Evolutionary conservation across 1,139 yeast genomes (phyloP).

Genomic region (Suhomyces choctaworum): DNA sequence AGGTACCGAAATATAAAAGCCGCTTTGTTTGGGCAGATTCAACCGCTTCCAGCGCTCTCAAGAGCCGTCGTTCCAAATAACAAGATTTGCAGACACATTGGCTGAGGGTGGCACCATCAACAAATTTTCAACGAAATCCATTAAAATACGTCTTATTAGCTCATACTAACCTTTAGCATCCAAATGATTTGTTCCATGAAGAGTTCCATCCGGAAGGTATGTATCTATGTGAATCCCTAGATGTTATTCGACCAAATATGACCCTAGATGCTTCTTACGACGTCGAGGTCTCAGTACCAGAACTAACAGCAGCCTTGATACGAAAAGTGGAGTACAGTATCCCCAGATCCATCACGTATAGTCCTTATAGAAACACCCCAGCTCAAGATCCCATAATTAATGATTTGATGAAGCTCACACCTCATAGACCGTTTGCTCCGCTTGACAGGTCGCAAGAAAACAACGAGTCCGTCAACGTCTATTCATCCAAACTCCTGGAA

Average conservation of each 20-base stretch:
- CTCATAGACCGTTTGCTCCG: conserved; percentile 22
- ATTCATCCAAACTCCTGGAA: conserved; percentile 32
- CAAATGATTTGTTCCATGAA: conserved; percentile 6
- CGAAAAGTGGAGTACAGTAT: conserved; percentile 15
- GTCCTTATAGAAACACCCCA: conserved; percentile 8
- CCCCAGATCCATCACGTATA: conserved; percentile 16
- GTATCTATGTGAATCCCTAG: too few relatives aligned
- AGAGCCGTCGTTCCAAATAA: too few relatives aligned
- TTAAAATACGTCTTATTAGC: too few relatives aligned
- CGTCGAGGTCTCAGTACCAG: too few relatives aligned
- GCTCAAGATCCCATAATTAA: conserved; percentile 32
- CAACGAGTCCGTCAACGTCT: conserved; percentile 22
- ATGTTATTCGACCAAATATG: too few relatives aligned
- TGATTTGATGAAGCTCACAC: conserved; percentile 35
- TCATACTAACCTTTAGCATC: conserved; percentile 10
- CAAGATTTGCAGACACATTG: too few relatives aligned
- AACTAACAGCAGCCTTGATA: conserved; percentile 22
- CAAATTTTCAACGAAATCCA: too few relatives aligned
- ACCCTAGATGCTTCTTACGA: neutral
- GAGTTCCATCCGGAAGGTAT: conserved; percentile 26
- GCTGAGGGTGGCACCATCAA: too few relatives aligned
- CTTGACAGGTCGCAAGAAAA: conserved; percentile 4
- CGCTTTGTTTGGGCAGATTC: too few relatives aligned
- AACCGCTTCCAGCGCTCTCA: too few relatives aligned
- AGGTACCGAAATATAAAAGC: too few relatives aligned